These are phyloP conservation scores for Talinum fruticosum DNA, from an alignment of 148 eudicot species.

Conservation along the genomic window DNA sequence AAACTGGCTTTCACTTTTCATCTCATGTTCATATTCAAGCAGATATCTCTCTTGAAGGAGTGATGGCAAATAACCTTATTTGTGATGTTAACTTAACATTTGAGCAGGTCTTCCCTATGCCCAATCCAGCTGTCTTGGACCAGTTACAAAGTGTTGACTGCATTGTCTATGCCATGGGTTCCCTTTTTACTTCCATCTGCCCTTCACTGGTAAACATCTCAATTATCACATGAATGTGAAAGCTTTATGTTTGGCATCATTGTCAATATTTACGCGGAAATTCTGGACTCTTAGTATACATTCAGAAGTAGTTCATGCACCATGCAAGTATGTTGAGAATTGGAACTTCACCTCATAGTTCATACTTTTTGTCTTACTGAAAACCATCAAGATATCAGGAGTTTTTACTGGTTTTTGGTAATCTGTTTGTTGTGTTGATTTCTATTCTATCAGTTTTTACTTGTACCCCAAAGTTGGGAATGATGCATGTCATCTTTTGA, in stretches of 20 bases:
- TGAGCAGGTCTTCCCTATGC: constrained; percentile 78
- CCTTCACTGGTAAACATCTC: constrained; percentile 74
- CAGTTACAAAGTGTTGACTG: constrained; percentile 78
- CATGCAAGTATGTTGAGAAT: too few species aligned
- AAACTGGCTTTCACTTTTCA: neutral
- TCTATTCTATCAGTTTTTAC: too few species aligned
- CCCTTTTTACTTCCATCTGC: constrained; percentile 93
- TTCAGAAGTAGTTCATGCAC: too few species aligned
- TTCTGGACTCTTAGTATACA: neutral
- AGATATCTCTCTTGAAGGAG: neutral
- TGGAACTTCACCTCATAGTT: too few species aligned
- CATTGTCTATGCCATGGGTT: constrained; percentile 94
- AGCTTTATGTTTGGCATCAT: neutral
- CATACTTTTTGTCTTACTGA: too few species aligned
- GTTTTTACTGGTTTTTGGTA: too few species aligned
- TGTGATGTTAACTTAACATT: constrained; percentile 11
- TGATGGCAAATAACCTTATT: neutral
- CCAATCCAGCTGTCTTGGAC: constrained; percentile 69
- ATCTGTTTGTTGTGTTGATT: too few species aligned
- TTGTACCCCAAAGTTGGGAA: too few species aligned
- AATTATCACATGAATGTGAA: neutral
- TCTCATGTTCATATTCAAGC: neutral
- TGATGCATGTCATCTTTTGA: too few species aligned
- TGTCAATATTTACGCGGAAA: neutral
- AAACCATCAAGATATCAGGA: too few species aligned